Conservation (phyloP, 2,329 filamentous ascomycete genomes). For the Ophioceras dolichostomum region DNA sequence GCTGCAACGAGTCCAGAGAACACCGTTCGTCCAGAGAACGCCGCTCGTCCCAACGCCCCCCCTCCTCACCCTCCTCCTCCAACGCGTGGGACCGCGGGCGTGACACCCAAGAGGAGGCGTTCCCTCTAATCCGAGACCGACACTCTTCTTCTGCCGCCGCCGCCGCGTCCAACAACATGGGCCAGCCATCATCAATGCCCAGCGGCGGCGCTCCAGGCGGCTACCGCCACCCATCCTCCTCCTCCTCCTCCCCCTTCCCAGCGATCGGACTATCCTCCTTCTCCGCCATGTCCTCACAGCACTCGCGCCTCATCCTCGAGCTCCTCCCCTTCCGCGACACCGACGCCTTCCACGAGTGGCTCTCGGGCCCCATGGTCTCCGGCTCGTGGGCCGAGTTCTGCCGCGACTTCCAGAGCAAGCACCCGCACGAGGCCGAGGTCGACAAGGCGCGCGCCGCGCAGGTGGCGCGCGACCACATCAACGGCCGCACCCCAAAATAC, state of each 20-base stretch:
- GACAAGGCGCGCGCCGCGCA: constrained; percentile 19
- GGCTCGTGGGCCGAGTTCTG: constrained; percentile 25
- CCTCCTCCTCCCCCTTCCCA: background rate
- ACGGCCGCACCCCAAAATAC: constrained; percentile 15
- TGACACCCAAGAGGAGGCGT: background rate
- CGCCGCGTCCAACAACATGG: constrained; percentile 2
- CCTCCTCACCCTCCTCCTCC: no score
- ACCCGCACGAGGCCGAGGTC: constrained; percentile 14
- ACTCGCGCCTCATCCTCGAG: constrained; percentile 25
- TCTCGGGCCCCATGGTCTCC: constrained; percentile 16
- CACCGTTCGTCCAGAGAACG: no score
- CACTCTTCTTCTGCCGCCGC: background rate
- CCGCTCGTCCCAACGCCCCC: no score
- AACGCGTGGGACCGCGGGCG: no score
- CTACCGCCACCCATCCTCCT: background rate
- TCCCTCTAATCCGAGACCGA: background rate
- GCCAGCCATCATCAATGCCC: background rate
- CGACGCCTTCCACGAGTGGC: constrained; percentile 22
- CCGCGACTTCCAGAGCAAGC: constrained; percentile 15
- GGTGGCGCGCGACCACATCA: constrained; percentile 18
- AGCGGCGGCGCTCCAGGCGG: no score
- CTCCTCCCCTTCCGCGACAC: constrained; percentile 23
- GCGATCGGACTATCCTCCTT: no score
- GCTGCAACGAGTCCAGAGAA: constrained; percentile 5
- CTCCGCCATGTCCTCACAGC: constrained; percentile 15